phyloP scores from a whole-genome alignment of 306 rosid genomes.

The Argentina anserina region DNA sequence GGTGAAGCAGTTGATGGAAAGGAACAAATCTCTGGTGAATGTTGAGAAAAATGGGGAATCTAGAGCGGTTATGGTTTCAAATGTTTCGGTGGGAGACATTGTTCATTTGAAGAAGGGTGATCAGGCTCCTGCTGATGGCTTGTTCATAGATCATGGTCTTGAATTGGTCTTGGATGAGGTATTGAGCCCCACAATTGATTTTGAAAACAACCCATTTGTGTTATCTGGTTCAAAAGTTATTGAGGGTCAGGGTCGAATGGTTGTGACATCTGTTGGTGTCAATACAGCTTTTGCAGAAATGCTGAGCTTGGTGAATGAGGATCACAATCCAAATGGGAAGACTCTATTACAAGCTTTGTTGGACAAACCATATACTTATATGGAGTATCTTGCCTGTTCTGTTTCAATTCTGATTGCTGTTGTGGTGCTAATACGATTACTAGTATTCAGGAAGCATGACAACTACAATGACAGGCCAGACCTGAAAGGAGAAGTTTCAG shows the following conservation, averaged over 20 bases:
- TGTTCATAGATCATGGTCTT: constrained; percentile 24
- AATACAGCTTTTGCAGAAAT: constrained; percentile 15
- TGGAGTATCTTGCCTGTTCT: constrained; percentile 33
- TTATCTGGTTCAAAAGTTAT: constrained; percentile 46
- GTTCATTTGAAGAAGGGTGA: constrained; percentile 39
- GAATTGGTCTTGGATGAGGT: constrained; percentile 32
- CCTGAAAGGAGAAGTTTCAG: constrained; percentile 46
- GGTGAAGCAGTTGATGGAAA: constrained; percentile 23
- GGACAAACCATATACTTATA: constrained; percentile 35
- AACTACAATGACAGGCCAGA: constrained; percentile 44
- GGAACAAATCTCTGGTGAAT: constrained; percentile 16
- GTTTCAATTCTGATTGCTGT: constrained; percentile 33
- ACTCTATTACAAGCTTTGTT: constrained; percentile 39
- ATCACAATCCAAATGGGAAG: constrained; percentile 4
- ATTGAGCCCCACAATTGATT: constrained; percentile 18
- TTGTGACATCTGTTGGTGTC: constrained; percentile 41
- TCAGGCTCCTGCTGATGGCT: constrained; percentile 60
- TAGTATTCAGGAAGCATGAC: constrained; percentile 28
- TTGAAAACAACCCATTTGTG: constrained; percentile 44
- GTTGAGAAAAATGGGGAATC: constrained; percentile 23
- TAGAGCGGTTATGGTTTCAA: not conserved
- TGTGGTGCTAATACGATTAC: constrained; percentile 42
- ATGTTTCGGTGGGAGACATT: constrained; percentile 41
- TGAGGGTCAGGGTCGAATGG: constrained; percentile 48
- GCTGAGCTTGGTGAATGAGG: constrained; percentile 8